Evolutionary conservation across 768 basidiomycete species (phyloP).

Genomic region (Guyanaporus albipodus): DNA sequence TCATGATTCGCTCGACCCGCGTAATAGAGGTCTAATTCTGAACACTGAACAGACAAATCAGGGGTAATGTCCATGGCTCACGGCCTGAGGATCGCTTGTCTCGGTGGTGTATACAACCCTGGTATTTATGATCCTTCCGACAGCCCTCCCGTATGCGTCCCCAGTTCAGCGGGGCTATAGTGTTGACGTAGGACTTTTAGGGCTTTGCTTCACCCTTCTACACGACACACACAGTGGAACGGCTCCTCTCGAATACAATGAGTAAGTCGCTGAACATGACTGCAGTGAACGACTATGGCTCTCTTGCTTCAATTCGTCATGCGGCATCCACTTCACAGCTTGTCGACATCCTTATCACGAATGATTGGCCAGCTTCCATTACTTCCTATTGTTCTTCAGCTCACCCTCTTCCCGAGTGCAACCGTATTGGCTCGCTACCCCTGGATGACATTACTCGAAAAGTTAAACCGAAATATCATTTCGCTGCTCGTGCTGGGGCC

Average conservation of each 20-base stretch:
- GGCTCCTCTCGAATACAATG: slow-evolving; percentile 67
- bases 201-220: slow-evolving; percentile 78
- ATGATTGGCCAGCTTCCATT: slow-evolving; percentile 70
- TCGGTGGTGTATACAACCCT: slow-evolving; percentile 73
- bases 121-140: slow-evolving; percentile 57
- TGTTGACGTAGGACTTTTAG: slow-evolving; percentile 33
- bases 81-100: slow-evolving; percentile 79
- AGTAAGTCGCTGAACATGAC: slow-evolving; percentile 44
- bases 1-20: slow-evolving; percentile 4
- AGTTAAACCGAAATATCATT: slow-evolving; percentile 84
- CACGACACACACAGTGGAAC: slow-evolving; percentile 63
- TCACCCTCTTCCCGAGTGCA: slow-evolving; percentile 42
- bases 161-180: neutral
- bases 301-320: slow-evolving; percentile 66
- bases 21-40: slow-evolving; percentile 3
- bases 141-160: slow-evolving; percentile 54
- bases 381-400: slow-evolving; percentile 55
- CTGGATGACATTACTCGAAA: slow-evolving; percentile 61
- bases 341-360: slow-evolving; percentile 78
- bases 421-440: slow-evolving; percentile 46
- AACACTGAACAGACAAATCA: slow-evolving; percentile 68
- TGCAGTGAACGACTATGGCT: slow-evolving; percentile 49
- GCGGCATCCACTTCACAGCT: slow-evolving; percentile 57
- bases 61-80: slow-evolving; percentile 74
- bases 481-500: slow-evolving; percentile 62